A percentile compares a stretch with the other conserved stretches of the same genome.
Evolutionary conservation across 2,329 filamentous ascomycete genomes (phyloP).

Genomic region (Aspergillus sp.): DNA sequence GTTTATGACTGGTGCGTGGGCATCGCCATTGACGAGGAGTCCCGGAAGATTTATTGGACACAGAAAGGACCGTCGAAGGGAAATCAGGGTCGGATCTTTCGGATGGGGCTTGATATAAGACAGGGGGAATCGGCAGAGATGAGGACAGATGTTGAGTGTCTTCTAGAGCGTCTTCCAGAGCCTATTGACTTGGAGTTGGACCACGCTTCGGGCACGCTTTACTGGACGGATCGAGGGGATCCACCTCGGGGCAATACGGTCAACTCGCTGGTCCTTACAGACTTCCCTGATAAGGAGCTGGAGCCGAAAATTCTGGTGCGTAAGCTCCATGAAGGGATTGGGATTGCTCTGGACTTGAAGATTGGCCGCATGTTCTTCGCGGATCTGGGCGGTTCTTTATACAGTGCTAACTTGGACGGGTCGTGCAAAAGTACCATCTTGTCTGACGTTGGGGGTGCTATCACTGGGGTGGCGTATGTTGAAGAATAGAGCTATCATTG

Average conservation of each 20-base stretch:
- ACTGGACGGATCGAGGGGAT: background rate
- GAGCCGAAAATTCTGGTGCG: conserved; percentile 11
- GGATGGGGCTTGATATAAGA: background rate
- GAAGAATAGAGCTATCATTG: background rate
- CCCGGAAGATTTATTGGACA: background rate
- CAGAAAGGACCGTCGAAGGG: background rate
- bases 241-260: background rate
- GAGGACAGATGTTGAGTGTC: background rate
- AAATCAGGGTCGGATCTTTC: background rate
- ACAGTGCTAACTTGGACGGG: conserved; percentile 11
- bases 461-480: background rate
- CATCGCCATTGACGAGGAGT: background rate
- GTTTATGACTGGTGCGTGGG: background rate
- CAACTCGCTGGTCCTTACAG: background rate
- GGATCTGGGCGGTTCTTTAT: conserved; percentile 12
- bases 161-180: background rate
- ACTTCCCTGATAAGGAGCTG: background rate
- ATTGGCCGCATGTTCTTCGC: conserved; percentile 10
- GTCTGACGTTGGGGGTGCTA: conserved; percentile 4
- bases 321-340: conserved; percentile 14
- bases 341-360: conserved; percentile 6
- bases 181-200: background rate
- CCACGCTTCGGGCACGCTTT: background rate
- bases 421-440: conserved; percentile 10
- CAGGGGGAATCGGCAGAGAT: background rate